Base-by-base conservation (phyloP, 768 basidiomycete species). In the Phaeotremella fagi region DNA sequence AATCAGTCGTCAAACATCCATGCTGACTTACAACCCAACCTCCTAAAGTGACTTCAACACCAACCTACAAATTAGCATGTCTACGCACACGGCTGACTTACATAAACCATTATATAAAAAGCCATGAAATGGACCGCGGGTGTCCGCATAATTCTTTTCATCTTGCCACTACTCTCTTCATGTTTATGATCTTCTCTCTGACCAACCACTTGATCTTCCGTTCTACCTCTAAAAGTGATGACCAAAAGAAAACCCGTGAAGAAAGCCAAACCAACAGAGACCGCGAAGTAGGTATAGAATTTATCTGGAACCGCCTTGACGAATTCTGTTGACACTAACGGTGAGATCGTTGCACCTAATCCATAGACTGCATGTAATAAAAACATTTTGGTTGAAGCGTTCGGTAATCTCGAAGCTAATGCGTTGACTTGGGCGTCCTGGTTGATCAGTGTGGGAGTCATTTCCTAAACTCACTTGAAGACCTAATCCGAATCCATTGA, bases 251-350 rank as follows among this genome's bases (percentile, higher is more conserved):
- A 33, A 0, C 79, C 77, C 58, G 86, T 88, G 36, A 76, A 57
- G 15, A 82, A 50, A 0, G 86, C 82, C n/a, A 91, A 59, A 1
- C 82, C 84, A 0, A 90, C 73, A 0, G 87, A 87, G 0, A 76
- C 76, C 7, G 90, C 78, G 64, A 83, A 91, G 68, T 90, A 85
- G 69, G 86, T 85, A 0, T 66, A 63, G 16, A 61, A 59, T 7
- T 46, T 29, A 6, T 25, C n/a, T 6, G 31, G 46, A 14, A 59
- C 57, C 41, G 52, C 59, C 36, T 64, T 52, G 33, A 64, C 78
- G 59, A 92, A 91, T 52, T 89, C 86, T 0, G 90, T 92, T 0
- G 89, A 80, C 0, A 85, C 82, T 16, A 92, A 79, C 2, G 90
- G 90, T 0, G 88, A 74, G 4, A 77, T 70, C 48, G 81, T 76